These are phyloP conservation scores for Eimeria sp. DNA, from an alignment of 169 alveolate species.

Conservation along the genomic window DNA sequence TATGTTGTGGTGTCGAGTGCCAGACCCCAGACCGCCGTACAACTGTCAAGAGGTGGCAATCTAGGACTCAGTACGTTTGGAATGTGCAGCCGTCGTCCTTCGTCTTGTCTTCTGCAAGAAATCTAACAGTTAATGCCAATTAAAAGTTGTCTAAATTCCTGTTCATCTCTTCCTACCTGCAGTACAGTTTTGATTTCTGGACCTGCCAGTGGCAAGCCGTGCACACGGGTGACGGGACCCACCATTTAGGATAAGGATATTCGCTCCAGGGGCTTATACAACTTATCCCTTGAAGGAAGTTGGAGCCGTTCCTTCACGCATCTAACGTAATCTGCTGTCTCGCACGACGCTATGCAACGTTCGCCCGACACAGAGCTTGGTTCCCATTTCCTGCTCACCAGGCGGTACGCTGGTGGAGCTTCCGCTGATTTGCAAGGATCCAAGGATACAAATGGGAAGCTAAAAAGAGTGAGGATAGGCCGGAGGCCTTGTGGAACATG, in stretches of 20 bases:
- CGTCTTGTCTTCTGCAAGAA: neutral
- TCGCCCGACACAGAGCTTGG: neutral
- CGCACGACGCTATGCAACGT: neutral
- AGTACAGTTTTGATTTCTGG: neutral
- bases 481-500: no score
- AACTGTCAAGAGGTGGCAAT: neutral
- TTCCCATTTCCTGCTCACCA: neutral
- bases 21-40: constrained; percentile 21
- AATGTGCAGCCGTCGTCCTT: neutral
- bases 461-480: neutral
- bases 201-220: neutral
- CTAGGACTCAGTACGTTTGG: neutral
- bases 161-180: neutral
- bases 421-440: neutral
- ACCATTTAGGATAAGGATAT: neutral
- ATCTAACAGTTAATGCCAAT: neutral
- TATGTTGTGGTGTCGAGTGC: neutral
- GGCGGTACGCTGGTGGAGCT: neutral
- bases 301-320: neutral
- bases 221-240: neutral
- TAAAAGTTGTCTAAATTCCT: neutral
- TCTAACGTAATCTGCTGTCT: neutral
- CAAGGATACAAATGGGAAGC: neutral
- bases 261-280: neutral
- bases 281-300: neutral